Percentiles rank a stretch among this genome's conserved stretches.
These are phyloP conservation scores for Russula ochroleuca DNA, from an alignment of 768 basidiomycete genomes.

Conservation along the genomic window DNA sequence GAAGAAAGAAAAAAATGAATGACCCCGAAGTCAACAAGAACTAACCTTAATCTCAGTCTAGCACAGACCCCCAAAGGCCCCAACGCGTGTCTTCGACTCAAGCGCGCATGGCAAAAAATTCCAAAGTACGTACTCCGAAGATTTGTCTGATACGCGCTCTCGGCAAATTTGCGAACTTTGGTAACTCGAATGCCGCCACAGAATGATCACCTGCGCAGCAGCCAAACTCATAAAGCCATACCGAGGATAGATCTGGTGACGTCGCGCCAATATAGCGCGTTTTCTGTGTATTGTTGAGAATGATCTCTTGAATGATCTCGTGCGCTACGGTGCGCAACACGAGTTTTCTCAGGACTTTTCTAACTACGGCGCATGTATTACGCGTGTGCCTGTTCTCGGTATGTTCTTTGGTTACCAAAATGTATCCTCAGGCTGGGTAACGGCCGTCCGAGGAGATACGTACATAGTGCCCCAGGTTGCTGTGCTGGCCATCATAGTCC, in stretches of 20 bases:
- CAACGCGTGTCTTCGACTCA: not conserved
- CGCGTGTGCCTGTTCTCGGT: slow-evolving; percentile 15
- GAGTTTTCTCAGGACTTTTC: not conserved
- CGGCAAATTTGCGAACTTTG: slow-evolving; percentile 9
- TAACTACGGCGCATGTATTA: not conserved
- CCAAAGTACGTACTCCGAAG: slow-evolving; percentile 14
- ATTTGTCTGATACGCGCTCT: slow-evolving; percentile 24
- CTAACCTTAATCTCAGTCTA: slow-evolving; percentile 10
- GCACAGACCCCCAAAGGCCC: not conserved
- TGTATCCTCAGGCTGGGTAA: slow-evolving; percentile 8
- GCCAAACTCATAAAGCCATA: slow-evolving; percentile 8
- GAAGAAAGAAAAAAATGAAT: not conserved
- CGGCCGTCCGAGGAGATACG: not conserved
- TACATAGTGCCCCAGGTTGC: not conserved
- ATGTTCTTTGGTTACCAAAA: slow-evolving; percentile 3
- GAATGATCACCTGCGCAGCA: slow-evolving; percentile 7
- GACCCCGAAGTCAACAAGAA: too few relatives aligned
- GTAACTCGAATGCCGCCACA: not conserved
- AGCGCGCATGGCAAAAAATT: not conserved
- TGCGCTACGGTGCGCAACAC: not conserved
- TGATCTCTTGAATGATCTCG: slow-evolving; percentile 4
- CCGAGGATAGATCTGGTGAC: slow-evolving; percentile 2
- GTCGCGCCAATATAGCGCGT: slow-evolving; percentile 11
- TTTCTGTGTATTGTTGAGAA: not conserved
- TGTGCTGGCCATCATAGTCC: not conserved